phyloP scores from a whole-genome alignment of 1,284 basidiomycete genomes.

The Ceratobasidium sp. region DNA sequence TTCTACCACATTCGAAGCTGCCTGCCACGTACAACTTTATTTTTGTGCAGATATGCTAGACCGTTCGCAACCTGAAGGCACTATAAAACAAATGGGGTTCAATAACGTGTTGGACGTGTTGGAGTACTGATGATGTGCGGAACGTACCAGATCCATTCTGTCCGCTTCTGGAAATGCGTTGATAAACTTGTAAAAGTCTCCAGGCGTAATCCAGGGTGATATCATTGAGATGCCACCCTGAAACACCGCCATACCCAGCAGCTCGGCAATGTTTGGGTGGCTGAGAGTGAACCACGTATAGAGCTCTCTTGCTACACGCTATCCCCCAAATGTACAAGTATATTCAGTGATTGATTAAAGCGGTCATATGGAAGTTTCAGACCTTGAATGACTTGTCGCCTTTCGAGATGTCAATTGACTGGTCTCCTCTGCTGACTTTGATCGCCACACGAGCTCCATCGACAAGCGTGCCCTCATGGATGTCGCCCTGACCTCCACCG shows the following conservation, averaged over 20 bases:
- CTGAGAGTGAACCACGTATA: not conserved
- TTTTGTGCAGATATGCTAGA: not conserved
- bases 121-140: not conserved
- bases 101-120: not conserved
- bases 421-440: not conserved
- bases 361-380: not conserved
- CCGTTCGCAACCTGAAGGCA: not conserved
- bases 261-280: no score
- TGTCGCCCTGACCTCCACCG: not conserved
- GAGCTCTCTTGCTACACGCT: constrained; percentile 9
- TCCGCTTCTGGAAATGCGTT: not conserved
- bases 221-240: not conserved
- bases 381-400: not conserved
- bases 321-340: not conserved
- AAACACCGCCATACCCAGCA: constrained; percentile 1
- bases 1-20: not conserved
- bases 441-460: not conserved
- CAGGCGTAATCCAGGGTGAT: not conserved
- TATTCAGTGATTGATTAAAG: not conserved
- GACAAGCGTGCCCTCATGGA: not conserved
- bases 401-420: not conserved
- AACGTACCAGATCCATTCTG: constrained; percentile 1
- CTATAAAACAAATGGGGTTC: not conserved
- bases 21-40: not conserved
- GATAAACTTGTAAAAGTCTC: not conserved